Evolutionary conservation across 345 rosid genomes (phyloP), one percentile per base, ranked within the genome.

Genomic region (Angophora floribunda): DNA sequence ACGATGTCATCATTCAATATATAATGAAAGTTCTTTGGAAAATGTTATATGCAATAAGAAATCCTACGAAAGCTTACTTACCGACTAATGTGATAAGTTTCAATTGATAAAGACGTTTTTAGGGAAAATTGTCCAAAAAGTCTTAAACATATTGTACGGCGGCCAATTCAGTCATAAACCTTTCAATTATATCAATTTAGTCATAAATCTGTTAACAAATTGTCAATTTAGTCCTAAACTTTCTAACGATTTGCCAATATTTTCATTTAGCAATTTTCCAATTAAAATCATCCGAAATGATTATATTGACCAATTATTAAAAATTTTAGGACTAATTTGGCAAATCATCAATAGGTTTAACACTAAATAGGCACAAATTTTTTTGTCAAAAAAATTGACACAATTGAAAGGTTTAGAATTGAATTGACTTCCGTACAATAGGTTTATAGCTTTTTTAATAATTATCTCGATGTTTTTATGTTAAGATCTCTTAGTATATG

Each of bases 381-480:
- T 55, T 55, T 22, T 21, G 2, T 55, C 6, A 0, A 55, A 55
- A 36, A 55, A 55, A 55, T 22, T 55, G 1, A 0, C 2, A 22
- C 6, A 55, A 55, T 1, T 22, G 13, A 55, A 55, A 55, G 2
- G 8, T 55, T 22, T 55, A 55, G 0, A 55, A 55, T 55, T 55
- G 61, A 55, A 55, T 55, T 55, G 5, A 55, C 6, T 0, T 55
- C 6, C 22, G 21, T 9, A 1, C 24, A 55, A 22, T 55, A 55
- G 24, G 21, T 55, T 55, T 22, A 4, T 55, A 55, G 9, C 61
- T 55, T 55, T 55, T 55, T 55, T 2, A 55, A 55, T 4, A 22
- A 55, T 22, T 55, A 55, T 55, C 28, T 1, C 1, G 0, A 0
- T 7, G 1, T 24, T 59, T 59, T 59, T 59, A 59, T 6, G 1